Conservation (phyloP, 1,284 basidiomycete genomes). For the Trichosporon sp. region DNA sequence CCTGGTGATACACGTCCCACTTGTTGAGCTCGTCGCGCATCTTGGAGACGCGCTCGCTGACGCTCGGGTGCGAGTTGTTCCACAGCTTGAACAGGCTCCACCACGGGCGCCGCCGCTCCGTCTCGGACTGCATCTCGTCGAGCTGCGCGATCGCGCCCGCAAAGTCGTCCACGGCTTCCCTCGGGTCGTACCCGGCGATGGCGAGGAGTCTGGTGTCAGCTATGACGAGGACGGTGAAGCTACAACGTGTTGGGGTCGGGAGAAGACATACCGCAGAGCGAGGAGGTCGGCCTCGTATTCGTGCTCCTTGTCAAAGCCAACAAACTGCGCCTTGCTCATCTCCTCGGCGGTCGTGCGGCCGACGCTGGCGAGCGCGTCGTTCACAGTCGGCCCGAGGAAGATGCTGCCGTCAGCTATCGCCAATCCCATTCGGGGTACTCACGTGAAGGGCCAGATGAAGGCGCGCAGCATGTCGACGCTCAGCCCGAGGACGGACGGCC, state of each 20-base stretch:
- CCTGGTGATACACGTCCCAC: conserved; percentile 52
- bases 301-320: conserved; percentile 63
- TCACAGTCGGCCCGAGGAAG: conserved; percentile 83
- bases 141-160: conserved; percentile 31
- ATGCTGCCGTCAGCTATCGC: conserved; percentile 51
- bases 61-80: conserved; percentile 58
- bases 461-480: conserved; percentile 68
- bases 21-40: conserved; percentile 61
- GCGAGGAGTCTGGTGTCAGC: conserved; percentile 63
- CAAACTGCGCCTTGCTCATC: conserved; percentile 53
- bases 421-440: conserved; percentile 29
- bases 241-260: background rate
- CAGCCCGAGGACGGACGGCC: conserved; percentile 73
- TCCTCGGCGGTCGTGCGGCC: conserved; percentile 71
- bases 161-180: conserved; percentile 44
- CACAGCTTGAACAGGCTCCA: conserved; percentile 41
- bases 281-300: conserved; percentile 88
- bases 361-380: conserved; percentile 76
- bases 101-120: conserved; percentile 15
- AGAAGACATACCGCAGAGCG: conserved; percentile 60
- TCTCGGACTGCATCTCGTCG: conserved; percentile 35
- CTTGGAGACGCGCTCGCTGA: conserved; percentile 58
- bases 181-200: conserved; percentile 77
- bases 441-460: conserved; percentile 74
- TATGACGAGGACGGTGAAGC: background rate